Evolutionary conservation across 108 stramenopile genomes (phyloP).

Genomic region (Nitzschia palea): DNA sequence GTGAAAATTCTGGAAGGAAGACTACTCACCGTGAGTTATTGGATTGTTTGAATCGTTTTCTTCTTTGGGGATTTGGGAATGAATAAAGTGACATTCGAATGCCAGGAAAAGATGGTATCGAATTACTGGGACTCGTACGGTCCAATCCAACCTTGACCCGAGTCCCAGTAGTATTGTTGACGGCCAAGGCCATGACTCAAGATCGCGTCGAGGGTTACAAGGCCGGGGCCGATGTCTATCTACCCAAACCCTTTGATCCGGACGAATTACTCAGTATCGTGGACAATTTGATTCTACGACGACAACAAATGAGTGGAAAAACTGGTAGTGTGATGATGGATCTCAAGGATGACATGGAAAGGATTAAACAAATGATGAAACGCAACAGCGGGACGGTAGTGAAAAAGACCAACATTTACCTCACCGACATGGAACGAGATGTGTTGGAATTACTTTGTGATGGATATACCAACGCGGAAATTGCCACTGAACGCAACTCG

Average conservation of each 20-base stretch:
- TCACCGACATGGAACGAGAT: conserved; percentile 45
- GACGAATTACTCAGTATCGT: conserved; percentile 82
- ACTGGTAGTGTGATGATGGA: conserved; percentile 17
- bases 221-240: conserved; percentile 76
- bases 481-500: conserved; percentile 32
- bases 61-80: no score
- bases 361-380: conserved; percentile 43
- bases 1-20: neutral
- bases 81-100: conserved; percentile 81
- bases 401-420: conserved; percentile 42
- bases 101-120: conserved; percentile 81
- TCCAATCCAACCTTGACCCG: conserved; percentile 13
- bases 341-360: conserved; percentile 36
- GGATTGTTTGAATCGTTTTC: no score
- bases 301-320: conserved; percentile 35
- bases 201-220: conserved; percentile 85
- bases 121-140: conserved; percentile 62
- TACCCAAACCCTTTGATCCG: conserved; percentile 89
- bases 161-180: conserved; percentile 79
- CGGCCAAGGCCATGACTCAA: conserved; percentile 76
- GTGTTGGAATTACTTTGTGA: conserved; percentile 43
- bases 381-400: conserved; percentile 28
- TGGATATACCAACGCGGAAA: conserved; percentile 51
- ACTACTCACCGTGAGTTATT: no score
- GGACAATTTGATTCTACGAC: conserved; percentile 61